Evolutionary conservation across 2,329 filamentous ascomycete genomes (phyloP).

Genomic region (Aspergillus calidoustus): DNA sequence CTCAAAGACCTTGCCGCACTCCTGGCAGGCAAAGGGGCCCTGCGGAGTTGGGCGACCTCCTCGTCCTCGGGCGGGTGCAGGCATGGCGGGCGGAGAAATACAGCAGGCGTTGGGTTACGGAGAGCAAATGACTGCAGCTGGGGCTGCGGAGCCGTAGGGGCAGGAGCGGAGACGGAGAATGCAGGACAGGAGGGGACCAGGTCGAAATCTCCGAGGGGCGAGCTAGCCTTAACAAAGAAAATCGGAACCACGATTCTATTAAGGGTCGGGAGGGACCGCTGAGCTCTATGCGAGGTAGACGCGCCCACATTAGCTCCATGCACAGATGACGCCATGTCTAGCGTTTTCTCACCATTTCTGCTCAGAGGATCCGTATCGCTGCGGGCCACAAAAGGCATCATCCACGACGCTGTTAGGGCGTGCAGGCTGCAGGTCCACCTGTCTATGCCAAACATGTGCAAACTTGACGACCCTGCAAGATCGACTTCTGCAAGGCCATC

Average conservation of each 20-base stretch:
- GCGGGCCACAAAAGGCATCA: too few relatives aligned
- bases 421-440: background rate
- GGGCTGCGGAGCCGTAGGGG: background rate
- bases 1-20: constrained; percentile 5
- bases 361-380: too few relatives aligned
- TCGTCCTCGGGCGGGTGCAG: background rate
- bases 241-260: background rate
- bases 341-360: too few relatives aligned
- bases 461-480: background rate
- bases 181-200: background rate
- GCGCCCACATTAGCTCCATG: too few relatives aligned
- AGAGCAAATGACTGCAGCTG: background rate
- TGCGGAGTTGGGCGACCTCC: background rate
- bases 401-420: too few relatives aligned
- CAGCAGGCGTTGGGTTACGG: background rate
- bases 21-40: constrained; percentile 1
- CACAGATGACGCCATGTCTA: too few relatives aligned
- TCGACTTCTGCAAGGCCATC: background rate
- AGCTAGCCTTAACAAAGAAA: background rate
- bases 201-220: background rate
- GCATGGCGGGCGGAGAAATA: background rate
- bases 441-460: background rate
- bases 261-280: background rate
- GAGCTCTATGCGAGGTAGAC: too few relatives aligned
- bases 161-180: background rate